Base-by-base conservation (phyloP, 148 eudicot genomes). In the Polygonum maritimum region DNA sequence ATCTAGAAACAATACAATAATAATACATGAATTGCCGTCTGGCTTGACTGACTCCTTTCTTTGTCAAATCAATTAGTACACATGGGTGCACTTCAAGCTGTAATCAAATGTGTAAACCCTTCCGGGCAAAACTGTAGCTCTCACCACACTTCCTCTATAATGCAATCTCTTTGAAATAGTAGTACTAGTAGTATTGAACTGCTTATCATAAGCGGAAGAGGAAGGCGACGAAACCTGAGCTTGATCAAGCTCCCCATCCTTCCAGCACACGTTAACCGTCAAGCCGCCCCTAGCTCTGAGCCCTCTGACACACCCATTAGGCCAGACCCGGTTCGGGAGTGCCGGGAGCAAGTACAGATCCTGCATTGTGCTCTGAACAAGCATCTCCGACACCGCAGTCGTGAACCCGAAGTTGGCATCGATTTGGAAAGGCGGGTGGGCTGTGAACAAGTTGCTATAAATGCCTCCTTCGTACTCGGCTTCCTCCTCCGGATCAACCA, bases 371-470 rank as follows among this genome's bases (percentile, higher is more conserved):
- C 98, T 93, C 78, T 93, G 98, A 51, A 91, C 90, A 75, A 93
- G 88, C 96, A 93, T 93, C 78, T 93, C 98, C 15, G 98, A 87
- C 63, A 93, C 26, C 78, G 98, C 98, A 74, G 92, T 88, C 44
- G 91, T 84, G 78, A 93, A 93, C 0, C 98, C 98, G 12, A 93
- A 89, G 79, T 92, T 92, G 31, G 96, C 89, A 78, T 90, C 98
- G 48, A 92, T 92, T 77, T 92, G 98, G 80, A 92, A 90, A 76
- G 93, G 95, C 6, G 96, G 98, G 77, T 90, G 98, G 58, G 93
- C 96, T 12, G 91, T 76, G 74, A 92, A 89, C 74, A 90, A 81
- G 79, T 92, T 90, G 73, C 90, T 85, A 73, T 92, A 92, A 36
- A 92, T 84, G n/a, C 97, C 97, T 74, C 97, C 97, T 87, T 86